Percentiles rank a stretch among this genome's conserved stretches.
These are phyloP conservation scores for Lactifluus subvellereus DNA, from an alignment of 768 basidiomycete genomes.

Conservation along the genomic window DNA sequence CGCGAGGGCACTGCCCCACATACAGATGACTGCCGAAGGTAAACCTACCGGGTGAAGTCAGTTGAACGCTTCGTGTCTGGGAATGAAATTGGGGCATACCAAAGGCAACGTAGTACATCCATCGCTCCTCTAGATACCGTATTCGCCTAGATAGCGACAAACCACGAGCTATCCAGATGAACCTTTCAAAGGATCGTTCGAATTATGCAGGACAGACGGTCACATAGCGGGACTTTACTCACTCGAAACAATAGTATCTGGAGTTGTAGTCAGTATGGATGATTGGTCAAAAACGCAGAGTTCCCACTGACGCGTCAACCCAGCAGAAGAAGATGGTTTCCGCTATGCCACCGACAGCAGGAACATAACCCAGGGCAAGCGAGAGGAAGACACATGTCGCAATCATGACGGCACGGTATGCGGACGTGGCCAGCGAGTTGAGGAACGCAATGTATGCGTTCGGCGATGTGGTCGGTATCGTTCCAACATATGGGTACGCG, in stretches of 20 bases:
- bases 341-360: constrained; percentile 52
- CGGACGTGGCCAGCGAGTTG: constrained; percentile 69
- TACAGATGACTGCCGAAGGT: constrained; percentile 67
- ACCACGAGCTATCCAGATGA: constrained; percentile 73
- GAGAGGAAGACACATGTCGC: constrained; percentile 67
- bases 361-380: constrained; percentile 56
- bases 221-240: constrained; percentile 26
- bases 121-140: constrained; percentile 76
- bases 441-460: constrained; percentile 65
- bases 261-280: neutral
- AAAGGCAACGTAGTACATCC: constrained; percentile 85
- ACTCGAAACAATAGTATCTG: constrained; percentile 93
- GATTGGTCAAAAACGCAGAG: neutral
- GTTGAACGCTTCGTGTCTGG: neutral
- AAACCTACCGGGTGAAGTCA: constrained; percentile 43
- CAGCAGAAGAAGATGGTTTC: constrained; percentile 77
- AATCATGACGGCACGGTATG: constrained; percentile 79
- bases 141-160: constrained; percentile 63
- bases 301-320: constrained; percentile 67
- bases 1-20: constrained; percentile 65
- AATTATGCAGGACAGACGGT: constrained; percentile 5
- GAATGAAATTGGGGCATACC: constrained; percentile 38
- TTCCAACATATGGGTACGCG: constrained; percentile 33
- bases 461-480: constrained; percentile 43
- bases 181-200: constrained; percentile 38